These are phyloP conservation scores for Talaromyces sp. DNA, from an alignment of 2,329 filamentous ascomycete species.

Conservation along the genomic window DNA sequence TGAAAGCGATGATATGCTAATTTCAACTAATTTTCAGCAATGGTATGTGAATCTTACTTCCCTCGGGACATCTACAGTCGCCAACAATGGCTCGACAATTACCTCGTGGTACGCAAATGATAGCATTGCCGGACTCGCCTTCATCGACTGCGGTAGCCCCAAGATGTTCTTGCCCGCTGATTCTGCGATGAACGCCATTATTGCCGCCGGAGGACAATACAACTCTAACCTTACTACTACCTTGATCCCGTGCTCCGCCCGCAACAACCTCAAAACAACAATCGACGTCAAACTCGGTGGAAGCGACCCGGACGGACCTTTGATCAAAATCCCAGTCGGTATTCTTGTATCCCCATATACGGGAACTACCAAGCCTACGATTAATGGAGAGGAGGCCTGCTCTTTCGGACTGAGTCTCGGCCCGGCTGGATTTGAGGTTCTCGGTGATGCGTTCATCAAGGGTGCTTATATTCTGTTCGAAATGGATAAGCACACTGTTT, in stretches of 20 bases:
- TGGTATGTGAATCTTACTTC: not conserved
- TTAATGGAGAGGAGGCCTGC: not conserved
- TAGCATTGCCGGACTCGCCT: not conserved
- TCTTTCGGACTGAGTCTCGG: not conserved
- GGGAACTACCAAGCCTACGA: not conserved
- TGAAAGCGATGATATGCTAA: not conserved
- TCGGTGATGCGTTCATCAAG: slow-evolving; percentile 2
- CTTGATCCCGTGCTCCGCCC: not conserved
- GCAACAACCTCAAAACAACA: not conserved
- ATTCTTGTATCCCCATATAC: not conserved
- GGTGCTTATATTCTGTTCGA: not conserved
- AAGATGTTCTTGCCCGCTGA: not conserved
- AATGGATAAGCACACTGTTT: not conserved
- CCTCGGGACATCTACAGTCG: not conserved
- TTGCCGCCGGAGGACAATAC: not conserved
- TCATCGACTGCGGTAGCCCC: not conserved
- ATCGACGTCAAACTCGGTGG: not conserved
- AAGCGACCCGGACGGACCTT: not conserved
- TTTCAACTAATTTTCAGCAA: not conserved
- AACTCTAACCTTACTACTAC: not conserved
- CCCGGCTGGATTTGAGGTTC: not conserved
- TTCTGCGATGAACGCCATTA: not conserved
- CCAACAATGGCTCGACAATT: not conserved
- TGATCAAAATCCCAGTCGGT: not conserved
- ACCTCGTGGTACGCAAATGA: not conserved